These are phyloP conservation scores for Dioscorea zingiberensis DNA, from an alignment of 106 monocot species.

Conservation along the genomic window DNA sequence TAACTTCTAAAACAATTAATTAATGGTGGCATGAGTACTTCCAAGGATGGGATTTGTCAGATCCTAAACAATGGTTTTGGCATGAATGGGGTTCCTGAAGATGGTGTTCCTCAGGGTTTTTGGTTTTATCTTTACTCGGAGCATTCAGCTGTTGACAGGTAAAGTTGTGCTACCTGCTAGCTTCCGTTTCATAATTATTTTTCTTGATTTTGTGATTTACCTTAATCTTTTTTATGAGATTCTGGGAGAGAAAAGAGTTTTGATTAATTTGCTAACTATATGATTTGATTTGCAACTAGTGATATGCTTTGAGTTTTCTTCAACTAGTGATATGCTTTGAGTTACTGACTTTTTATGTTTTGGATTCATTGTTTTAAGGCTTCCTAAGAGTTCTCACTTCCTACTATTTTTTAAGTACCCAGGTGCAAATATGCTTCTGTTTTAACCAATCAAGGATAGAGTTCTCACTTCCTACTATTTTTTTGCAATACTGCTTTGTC, in stretches of 20 bases:
- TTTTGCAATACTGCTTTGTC: too few species aligned
- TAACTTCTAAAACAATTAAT: too few species aligned
- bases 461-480: too few species aligned
- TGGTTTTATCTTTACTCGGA: constrained; percentile 29
- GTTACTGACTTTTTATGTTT: too few species aligned
- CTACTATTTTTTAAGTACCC: too few species aligned
- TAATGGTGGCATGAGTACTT: constrained; percentile 27
- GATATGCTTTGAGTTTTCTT: constrained; percentile 28
- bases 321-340: constrained; percentile 28
- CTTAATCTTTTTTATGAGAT: too few species aligned
- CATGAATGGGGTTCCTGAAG: constrained; percentile 7
- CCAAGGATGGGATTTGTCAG: constrained; percentile 11
- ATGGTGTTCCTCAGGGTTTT: constrained; percentile 11
- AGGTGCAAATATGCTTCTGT: constrained; percentile 7
- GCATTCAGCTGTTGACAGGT: constrained; percentile 37
- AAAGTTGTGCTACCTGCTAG: neutral
- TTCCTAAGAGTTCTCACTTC: too few species aligned
- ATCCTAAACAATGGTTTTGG: constrained; percentile 26
- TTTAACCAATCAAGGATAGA: too few species aligned
- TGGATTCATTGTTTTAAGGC: too few species aligned
- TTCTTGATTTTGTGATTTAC: too few species aligned
- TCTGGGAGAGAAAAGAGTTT: neutral
- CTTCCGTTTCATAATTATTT: too few species aligned
- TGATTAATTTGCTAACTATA: constrained; percentile 3
- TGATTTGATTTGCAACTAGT: constrained; percentile 26